Evolutionary conservation across 257 asterid genomes (phyloP), one percentile per base, ranked within the genome.

Genomic region (Mentha longifolia): DNA sequence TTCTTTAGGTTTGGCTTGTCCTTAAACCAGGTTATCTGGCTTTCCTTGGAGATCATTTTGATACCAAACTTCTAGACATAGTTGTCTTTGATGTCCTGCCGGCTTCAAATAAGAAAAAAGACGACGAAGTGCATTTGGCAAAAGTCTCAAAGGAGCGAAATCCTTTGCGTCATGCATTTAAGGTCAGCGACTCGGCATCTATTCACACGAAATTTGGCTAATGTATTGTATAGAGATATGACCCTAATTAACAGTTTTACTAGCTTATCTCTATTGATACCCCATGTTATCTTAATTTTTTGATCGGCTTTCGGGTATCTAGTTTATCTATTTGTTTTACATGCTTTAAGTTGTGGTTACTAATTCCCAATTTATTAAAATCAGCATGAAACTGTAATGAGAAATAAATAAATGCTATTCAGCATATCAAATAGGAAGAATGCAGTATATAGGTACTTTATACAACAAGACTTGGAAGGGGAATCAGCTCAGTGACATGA

Each of bases 21-120:
- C 79, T 91, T 74, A 93, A 91, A 81, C 94, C 94, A 64, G 96
- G 97, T 58, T 93, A 86, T 92, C 76, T 93, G 84, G 97, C 96
- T 66, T 84, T 93, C 75, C 88, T 93, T 78, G 87, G 81, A 81
- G 83, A 91, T 80, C 97, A 92, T 73, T 87, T 83, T 70, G 92
- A 86, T 64, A 56, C 83, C 71, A 87, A 83, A 85, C 92, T 84
- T 59, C 80, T 90, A 63, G 98, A 92, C 77, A 90, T 92, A 79
- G 73, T 85, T 66, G 80, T 92, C 67, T 87, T 92, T 70, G 92
- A 92, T 77, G 81, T 85, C 75, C 85, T 80, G 42, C 88, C 82
- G 1, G 46, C 84, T 68, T 80, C 94, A 69, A 76, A 78, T 66
- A 78, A 71, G 31, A 82, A 84, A 69, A 95, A 83, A 45, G 84